Evolutionary conservation across 2,329 filamentous ascomycete species (phyloP).

Genomic region (Ambrosiella xylebori): DNA sequence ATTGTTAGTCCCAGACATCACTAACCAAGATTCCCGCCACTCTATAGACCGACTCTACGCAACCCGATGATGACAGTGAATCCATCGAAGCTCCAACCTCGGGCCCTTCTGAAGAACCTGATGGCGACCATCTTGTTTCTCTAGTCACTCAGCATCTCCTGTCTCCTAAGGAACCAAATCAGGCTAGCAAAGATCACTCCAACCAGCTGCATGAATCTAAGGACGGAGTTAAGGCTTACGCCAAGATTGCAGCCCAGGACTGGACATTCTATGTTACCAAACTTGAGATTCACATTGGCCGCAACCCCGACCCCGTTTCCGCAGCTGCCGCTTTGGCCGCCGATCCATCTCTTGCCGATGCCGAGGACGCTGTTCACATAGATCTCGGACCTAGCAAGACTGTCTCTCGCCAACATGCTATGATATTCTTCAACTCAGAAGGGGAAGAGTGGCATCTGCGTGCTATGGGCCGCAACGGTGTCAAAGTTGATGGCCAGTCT

Average conservation of each 20-base stretch:
- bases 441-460: conserved; percentile 63
- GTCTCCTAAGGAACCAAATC: conserved; percentile 28
- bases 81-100: conserved; percentile 28
- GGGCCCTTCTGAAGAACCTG: conserved; percentile 24
- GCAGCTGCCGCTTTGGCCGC: conserved; percentile 22
- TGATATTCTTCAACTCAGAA: conserved; percentile 54
- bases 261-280: conserved; percentile 75
- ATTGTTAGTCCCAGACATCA: too few relatives aligned
- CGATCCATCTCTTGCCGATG: conserved; percentile 16
- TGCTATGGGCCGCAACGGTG: conserved; percentile 81
- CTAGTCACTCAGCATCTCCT: conserved; percentile 36
- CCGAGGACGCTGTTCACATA: conserved; percentile 51
- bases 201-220: conserved; percentile 46
- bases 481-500: conserved; percentile 57
- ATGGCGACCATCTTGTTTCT: conserved; percentile 39
- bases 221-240: conserved; percentile 55
- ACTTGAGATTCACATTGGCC: conserved; percentile 59
- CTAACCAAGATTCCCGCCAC: too few relatives aligned
- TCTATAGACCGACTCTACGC: not conserved
- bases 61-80: conserved; percentile 13
- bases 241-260: conserved; percentile 63
- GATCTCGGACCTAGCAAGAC: conserved; percentile 75
- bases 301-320: conserved; percentile 23
- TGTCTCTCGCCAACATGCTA: conserved; percentile 59
- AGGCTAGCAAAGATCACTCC: conserved; percentile 44